phyloP scores from a whole-genome alignment of 371 early-diverging fungal species.

The Cladochytrium tenue region DNA sequence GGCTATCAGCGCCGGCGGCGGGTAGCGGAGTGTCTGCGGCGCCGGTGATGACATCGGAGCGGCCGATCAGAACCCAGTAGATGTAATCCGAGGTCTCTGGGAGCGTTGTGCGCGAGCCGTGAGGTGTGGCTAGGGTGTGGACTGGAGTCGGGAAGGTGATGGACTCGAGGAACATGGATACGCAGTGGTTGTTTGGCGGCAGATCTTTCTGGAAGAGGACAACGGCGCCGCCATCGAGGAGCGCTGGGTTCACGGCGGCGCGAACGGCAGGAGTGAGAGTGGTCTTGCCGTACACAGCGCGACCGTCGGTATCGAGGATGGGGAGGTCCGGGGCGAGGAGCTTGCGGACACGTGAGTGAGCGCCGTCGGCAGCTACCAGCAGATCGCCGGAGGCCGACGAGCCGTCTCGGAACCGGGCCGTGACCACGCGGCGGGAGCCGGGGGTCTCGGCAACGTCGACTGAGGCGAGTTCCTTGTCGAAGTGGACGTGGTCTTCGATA shows the following conservation, averaged over 20 bases:
- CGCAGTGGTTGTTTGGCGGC: not conserved
- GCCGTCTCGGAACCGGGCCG: not conserved
- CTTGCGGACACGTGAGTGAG: slow-evolving; percentile 11
- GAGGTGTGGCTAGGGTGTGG: not conserved
- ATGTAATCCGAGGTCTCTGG: not conserved
- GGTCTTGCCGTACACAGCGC: not conserved
- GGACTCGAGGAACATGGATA: not conserved
- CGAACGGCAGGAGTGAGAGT: not conserved
- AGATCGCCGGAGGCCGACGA: not conserved
- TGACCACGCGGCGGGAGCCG: not conserved
- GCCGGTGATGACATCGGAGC: not conserved
- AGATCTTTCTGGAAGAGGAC: not conserved
- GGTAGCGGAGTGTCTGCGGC: not conserved
- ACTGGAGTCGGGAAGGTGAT: not conserved
- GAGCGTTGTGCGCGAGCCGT: not conserved
- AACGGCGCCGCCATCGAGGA: not conserved
- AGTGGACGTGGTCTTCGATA: slow-evolving; percentile 24
- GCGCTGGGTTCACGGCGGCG: not conserved
- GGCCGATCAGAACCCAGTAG: not conserved
- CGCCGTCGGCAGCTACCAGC: slow-evolving; percentile 16
- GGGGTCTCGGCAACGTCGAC: not conserved
- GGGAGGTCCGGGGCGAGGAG: slow-evolving; percentile 1
- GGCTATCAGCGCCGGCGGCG: not conserved
- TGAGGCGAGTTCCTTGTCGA: not conserved
- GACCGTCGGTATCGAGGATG: not conserved